Conservation (phyloP, 192 early-diverging fungal genomes). For the Linnemannia zychae region DNA sequence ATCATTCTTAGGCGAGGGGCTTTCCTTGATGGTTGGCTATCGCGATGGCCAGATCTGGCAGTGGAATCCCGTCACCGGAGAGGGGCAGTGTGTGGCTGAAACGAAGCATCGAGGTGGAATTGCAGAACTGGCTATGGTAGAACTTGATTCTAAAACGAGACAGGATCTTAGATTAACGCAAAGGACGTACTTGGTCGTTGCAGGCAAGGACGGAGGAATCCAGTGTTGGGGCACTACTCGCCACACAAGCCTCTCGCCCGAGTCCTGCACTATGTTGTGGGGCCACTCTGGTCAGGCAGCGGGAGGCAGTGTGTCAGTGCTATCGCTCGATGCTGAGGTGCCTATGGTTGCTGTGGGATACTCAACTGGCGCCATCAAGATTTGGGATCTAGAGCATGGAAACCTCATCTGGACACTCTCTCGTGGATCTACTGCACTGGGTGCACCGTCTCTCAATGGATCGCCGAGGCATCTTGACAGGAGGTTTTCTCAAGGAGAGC, state of each 20-base stretch:
- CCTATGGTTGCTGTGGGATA: slow-evolving; percentile 49
- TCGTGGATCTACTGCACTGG: slow-evolving; percentile 2
- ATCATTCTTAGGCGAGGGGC: background rate
- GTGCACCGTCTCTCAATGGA: background rate
- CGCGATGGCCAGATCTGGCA: slow-evolving; percentile 52
- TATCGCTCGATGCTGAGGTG: slow-evolving; percentile 32
- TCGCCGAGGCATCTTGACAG: background rate
- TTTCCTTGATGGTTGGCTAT: slow-evolving; percentile 27
- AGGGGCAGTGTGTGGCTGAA: slow-evolving; percentile 16
- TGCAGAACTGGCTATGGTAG: slow-evolving; percentile 20
- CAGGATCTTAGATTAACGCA: slow-evolving; percentile 17
- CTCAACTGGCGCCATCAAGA: slow-evolving; percentile 42
- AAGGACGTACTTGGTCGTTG: slow-evolving; percentile 25
- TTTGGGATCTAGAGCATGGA: slow-evolving; percentile 51
- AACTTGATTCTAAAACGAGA: slow-evolving; percentile 12
- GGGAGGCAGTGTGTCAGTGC: slow-evolving; percentile 17
- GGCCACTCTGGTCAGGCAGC: slow-evolving; percentile 12
- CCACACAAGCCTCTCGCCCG: background rate
- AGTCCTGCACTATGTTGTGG: slow-evolving; percentile 28
- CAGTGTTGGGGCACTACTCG: slow-evolving; percentile 34
- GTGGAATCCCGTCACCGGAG: slow-evolving; percentile 20
- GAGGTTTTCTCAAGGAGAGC: slow-evolving; percentile 6
- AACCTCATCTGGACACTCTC: slow-evolving; percentile 47
- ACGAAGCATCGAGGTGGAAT: slow-evolving; percentile 41
- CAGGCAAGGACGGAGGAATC: slow-evolving; percentile 40